These are phyloP conservation scores for Catharanthus roseus DNA, from an alignment of 257 asterid species.

Conservation along the genomic window DNA sequence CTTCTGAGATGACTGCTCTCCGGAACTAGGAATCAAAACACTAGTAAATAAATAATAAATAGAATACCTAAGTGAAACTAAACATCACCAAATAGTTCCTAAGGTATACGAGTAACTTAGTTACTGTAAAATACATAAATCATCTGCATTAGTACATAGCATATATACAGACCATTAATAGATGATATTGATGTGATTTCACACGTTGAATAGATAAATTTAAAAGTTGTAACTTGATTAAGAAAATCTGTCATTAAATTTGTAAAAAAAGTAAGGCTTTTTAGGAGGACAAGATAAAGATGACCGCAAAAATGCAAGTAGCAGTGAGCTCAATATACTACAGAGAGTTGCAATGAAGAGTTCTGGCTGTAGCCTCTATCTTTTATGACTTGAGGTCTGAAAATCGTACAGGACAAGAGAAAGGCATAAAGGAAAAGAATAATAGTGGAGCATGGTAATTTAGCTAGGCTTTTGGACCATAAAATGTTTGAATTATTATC, in stretches of 20 bases:
- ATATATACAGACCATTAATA: neutral
- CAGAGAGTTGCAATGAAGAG: neutral
- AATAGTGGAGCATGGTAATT: neutral
- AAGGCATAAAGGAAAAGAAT: neutral
- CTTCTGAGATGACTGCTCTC: conserved; percentile 44
- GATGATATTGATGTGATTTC: neutral
- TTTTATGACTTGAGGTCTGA: neutral
- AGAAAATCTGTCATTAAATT: neutral
- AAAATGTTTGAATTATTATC: neutral
- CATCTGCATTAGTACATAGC: neutral
- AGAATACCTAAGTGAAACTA: neutral
- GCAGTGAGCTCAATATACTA: neutral
- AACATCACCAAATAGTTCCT: neutral
- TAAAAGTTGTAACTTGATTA: too few relatives aligned
- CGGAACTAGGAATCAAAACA: conserved; percentile 26
- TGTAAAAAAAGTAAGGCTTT: neutral
- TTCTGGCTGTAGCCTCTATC: neutral
- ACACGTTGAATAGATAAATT: neutral
- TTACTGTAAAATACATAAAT: neutral
- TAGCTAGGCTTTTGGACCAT: neutral
- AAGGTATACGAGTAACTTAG: neutral
- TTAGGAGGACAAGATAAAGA: neutral
- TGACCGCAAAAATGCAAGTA: neutral
- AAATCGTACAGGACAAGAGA: neutral
- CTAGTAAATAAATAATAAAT: neutral